phyloP scores from a whole-genome alignment of 768 basidiomycete genomes.

The Postia placenta region DNA sequence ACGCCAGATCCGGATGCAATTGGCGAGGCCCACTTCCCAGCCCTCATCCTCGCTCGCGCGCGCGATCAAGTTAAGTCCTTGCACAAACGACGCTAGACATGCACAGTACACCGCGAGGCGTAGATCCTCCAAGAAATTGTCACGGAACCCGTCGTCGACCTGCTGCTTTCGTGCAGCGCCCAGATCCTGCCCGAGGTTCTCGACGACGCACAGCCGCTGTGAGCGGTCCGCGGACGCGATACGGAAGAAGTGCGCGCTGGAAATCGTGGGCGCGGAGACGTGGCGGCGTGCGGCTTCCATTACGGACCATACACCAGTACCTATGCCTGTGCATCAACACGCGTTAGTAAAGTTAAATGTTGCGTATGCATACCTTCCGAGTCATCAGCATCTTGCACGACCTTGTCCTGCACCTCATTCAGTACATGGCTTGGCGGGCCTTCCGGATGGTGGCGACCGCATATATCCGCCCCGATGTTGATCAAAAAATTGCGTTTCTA shows the following conservation, averaged over 20 bases:
- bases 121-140: constrained; percentile 12
- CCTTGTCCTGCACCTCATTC: constrained; percentile 18
- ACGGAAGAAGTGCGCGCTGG: constrained; percentile 18
- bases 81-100: constrained; percentile 14
- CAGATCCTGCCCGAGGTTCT: constrained; percentile 9
- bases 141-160: constrained; percentile 5
- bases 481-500: constrained; percentile 17
- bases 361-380: constrained; percentile 9
- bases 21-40: constrained; percentile 14
- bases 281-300: constrained; percentile 16
- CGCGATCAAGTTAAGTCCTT: constrained; percentile 18
- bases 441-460: constrained; percentile 12
- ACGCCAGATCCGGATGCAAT: constrained; percentile 17
- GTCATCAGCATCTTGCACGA: constrained; percentile 19
- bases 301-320: constrained; percentile 17
- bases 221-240: constrained; percentile 19
- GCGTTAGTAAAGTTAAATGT: neutral
- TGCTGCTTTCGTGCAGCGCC: constrained; percentile 12
- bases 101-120: constrained; percentile 17
- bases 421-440: constrained; percentile 11
- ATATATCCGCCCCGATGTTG: constrained; percentile 18
- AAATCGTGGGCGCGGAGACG: constrained; percentile 16
- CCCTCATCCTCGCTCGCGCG: constrained; percentile 15
- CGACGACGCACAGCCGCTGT: constrained; percentile 12
- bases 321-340: neutral